These are phyloP conservation scores for Rhodocollybia butyracea DNA, from an alignment of 768 basidiomycete genomes.

Conservation along the genomic window DNA sequence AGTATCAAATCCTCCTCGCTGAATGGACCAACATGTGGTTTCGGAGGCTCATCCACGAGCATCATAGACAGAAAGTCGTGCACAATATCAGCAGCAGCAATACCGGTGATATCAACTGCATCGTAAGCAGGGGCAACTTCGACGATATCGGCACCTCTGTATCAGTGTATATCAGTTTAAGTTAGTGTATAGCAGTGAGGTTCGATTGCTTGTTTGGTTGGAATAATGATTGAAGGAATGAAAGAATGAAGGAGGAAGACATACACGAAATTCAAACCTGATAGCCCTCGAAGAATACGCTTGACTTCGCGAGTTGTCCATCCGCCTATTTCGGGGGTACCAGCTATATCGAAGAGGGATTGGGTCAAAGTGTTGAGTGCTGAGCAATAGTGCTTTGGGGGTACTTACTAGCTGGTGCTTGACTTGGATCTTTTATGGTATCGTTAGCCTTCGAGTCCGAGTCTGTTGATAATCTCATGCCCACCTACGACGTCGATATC, in stretches of 20 bases:
- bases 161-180: not conserved
- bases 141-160: slow-evolving; percentile 48
- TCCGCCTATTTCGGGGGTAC: slow-evolving; percentile 64
- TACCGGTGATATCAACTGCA: slow-evolving; percentile 39
- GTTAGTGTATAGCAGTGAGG: no score
- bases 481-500: slow-evolving; percentile 63
- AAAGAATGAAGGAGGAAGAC: slow-evolving; percentile 14
- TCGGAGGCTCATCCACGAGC: slow-evolving; percentile 22
- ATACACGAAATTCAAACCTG: slow-evolving; percentile 59
- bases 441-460: not conserved
- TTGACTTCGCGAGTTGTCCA: slow-evolving; percentile 66
- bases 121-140: slow-evolving; percentile 57
- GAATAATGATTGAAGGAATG: not conserved
- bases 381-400: not conserved
- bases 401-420: slow-evolving; percentile 49
- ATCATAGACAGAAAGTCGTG: slow-evolving; percentile 44
- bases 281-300: slow-evolving; percentile 57
- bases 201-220: not conserved
- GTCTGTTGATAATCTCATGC: slow-evolving; percentile 3
- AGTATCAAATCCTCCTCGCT: slow-evolving; percentile 1
- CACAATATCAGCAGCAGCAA: slow-evolving; percentile 40
- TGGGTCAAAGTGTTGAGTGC: not conserved
- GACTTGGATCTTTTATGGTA: slow-evolving; percentile 43
- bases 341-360: slow-evolving; percentile 33
- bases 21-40: slow-evolving; percentile 6